phyloP scores from a whole-genome alignment of 768 basidiomycete genomes.

The Sarcodon sp. region DNA sequence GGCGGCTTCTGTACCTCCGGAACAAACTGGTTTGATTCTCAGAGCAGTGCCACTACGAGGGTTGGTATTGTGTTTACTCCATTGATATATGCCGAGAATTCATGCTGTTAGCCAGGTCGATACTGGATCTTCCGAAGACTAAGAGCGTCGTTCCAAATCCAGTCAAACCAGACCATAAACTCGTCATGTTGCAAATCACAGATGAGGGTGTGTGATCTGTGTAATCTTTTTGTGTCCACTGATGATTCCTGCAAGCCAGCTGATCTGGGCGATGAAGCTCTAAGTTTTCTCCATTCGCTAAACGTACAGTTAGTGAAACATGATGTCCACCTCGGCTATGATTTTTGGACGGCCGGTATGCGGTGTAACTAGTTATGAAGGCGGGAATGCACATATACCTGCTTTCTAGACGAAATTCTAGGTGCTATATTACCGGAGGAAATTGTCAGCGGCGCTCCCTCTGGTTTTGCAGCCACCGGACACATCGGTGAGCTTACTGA shows the following conservation, averaged over 20 bases:
- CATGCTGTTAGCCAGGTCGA: conserved; percentile 24
- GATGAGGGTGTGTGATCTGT: conserved; percentile 34
- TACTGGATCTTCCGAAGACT: conserved; percentile 61
- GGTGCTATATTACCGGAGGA: conserved; percentile 71
- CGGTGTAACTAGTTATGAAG: not conserved
- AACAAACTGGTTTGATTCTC: conserved; percentile 39
- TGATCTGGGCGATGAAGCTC: conserved; percentile 45
- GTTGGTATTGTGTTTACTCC: conserved; percentile 24
- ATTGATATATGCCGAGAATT: conserved; percentile 7
- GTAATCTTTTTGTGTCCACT: conserved; percentile 3
- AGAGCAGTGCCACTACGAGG: conserved; percentile 45
- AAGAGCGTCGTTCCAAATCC: conserved; percentile 44
- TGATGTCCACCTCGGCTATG: conserved; percentile 58
- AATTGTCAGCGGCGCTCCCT: conserved; percentile 67
- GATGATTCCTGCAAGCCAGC: conserved; percentile 38
- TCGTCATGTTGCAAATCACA: conserved; percentile 55
- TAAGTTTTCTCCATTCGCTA: conserved; percentile 42
- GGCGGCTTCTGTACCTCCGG: conserved; percentile 49
- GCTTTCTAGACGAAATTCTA: conserved; percentile 63
- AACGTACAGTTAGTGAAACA: conserved; percentile 44
- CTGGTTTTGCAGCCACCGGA: conserved; percentile 78
- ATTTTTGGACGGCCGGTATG: conserved; percentile 64
- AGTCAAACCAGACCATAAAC: conserved; percentile 32
- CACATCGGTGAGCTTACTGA: conserved; percentile 66
- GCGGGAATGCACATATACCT: not conserved